phyloP scores from a whole-genome alignment of 495 filamentous ascomycete genomes.

The Cercophora samala region DNA sequence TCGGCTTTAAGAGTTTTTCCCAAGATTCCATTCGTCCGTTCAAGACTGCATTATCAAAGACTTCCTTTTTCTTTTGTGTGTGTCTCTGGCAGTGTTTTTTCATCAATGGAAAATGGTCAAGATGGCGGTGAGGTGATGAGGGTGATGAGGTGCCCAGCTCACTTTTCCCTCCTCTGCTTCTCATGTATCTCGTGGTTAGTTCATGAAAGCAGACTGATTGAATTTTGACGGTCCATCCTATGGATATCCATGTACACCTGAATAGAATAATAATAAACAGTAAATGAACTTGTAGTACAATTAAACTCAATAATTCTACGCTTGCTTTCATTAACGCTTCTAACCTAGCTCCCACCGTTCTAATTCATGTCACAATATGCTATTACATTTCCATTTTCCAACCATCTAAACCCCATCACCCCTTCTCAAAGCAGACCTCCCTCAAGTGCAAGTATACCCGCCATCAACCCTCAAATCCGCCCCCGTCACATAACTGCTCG shows the following conservation, averaged over 20 bases:
- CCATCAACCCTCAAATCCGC: conserved; percentile 89
- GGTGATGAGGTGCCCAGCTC: no score
- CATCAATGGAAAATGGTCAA: no score
- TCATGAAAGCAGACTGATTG: no score
- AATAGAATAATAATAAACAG: no score
- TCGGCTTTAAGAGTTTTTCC: not conserved
- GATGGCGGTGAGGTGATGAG: no score
- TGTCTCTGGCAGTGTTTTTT: not conserved
- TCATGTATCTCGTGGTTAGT: no score
- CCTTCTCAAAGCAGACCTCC: not conserved
- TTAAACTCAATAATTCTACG: not conserved
- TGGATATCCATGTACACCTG: no score
- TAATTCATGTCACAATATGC: not conserved
- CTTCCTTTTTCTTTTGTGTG: not conserved
- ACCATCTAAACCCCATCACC: not conserved
- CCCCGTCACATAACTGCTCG: conserved; percentile 80
- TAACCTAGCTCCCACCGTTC: not conserved
- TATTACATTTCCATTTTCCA: not conserved
- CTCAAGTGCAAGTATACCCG: conserved; percentile 73
- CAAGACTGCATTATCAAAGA: not conserved
- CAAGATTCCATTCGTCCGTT: not conserved
- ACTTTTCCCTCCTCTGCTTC: no score
- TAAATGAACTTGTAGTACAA: no score
- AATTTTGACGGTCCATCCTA: no score
- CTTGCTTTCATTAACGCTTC: not conserved